These are phyloP conservation scores for Cutaneotrichosporon arboriforme DNA, from an alignment of 1,284 basidiomycete genomes.

Conservation along the genomic window DNA sequence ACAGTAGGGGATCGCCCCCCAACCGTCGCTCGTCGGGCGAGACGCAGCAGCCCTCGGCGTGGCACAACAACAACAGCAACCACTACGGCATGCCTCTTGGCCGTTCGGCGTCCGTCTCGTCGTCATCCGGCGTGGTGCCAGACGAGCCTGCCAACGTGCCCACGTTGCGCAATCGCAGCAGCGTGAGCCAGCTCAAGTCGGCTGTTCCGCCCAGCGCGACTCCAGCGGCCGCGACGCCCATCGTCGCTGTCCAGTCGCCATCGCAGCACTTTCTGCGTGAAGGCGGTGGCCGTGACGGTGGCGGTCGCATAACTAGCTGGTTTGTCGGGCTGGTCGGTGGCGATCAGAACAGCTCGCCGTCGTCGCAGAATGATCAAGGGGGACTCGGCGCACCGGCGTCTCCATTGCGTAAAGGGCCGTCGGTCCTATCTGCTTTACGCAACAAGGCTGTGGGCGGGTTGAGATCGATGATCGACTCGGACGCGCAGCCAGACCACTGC, in stretches of 20 bases:
- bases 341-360: slow-evolving; percentile 4
- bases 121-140: too few species aligned
- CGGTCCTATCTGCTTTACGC: slow-evolving; percentile 40
- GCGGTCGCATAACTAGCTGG: slow-evolving; percentile 40
- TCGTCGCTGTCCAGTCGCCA: slow-evolving; percentile 5
- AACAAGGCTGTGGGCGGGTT: slow-evolving; percentile 51
- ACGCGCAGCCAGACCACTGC: slow-evolving; percentile 68
- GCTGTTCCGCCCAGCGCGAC: slow-evolving; percentile 24
- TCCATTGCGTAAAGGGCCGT: slow-evolving; percentile 33
- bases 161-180: slow-evolving; percentile 8
- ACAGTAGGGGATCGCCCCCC: slow-evolving; percentile 14
- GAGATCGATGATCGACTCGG: slow-evolving; percentile 74
- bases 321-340: slow-evolving; percentile 37
- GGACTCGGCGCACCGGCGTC: slow-evolving; percentile 26
- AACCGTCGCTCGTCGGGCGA: slow-evolving; percentile 6
- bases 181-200: slow-evolving; percentile 19
- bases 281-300: too few species aligned
- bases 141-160: too few species aligned
- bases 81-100: slow-evolving; percentile 12
- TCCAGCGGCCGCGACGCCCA: slow-evolving; percentile 2
- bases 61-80: slow-evolving; percentile 11
- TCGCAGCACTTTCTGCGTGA: slow-evolving; percentile 18
- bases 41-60: slow-evolving; percentile 19
- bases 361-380: background rate
- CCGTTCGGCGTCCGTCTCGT: slow-evolving; percentile 28